Base-by-base conservation (phyloP, 179 eudicot genomes). In the Heliamphora pulchella region DNA sequence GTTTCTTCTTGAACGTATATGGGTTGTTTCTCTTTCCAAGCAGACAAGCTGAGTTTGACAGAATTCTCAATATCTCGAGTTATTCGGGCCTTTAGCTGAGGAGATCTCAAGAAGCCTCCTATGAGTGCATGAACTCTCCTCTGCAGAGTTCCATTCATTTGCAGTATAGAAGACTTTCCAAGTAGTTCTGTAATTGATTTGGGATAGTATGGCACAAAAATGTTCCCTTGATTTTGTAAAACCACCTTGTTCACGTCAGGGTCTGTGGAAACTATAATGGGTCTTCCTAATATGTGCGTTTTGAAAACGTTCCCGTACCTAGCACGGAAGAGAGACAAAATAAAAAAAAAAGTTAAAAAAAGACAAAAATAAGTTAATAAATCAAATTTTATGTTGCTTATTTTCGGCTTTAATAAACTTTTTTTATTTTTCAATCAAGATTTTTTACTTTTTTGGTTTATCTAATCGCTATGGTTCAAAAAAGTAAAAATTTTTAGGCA, bases 241-340 rank as follows among this genome's bases (percentile, higher is more conserved):
- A 94, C 85, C 61, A 85, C 83, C 76, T 82, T 89, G 90, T 93
- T 94, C 85, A 94, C 92, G n/a, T 91, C 97, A 4, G 91, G 86
- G 81, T 95, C 98, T 0, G 98, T 95, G 43, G 98, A 95, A 9
- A 93, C 95, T 73, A 95, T 91, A 3, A 95, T 88, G 0, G 91
- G 89, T 82, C 92, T 89, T 41, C 98, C 98, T 73, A 95, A 55
- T 44, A 95, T 68, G 83, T 95, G 92, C 3, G 93, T 95, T 84
- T 83, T 91, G 83, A 95, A 95, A 75, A 95, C 97, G 18, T 86
- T 87, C 63, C 98, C 98, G n/a, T 91, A 95, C 89, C 98, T 95
- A 17, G 4, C 51, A 1, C 4, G 65, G n/a, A 0, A 68, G 20
- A 10, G 0, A 4, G 3, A 47, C 8, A 64, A 11, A 46, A 46